phyloP scores from a whole-genome alignment of 768 basidiomycete species.

The Pluteus cervinus region DNA sequence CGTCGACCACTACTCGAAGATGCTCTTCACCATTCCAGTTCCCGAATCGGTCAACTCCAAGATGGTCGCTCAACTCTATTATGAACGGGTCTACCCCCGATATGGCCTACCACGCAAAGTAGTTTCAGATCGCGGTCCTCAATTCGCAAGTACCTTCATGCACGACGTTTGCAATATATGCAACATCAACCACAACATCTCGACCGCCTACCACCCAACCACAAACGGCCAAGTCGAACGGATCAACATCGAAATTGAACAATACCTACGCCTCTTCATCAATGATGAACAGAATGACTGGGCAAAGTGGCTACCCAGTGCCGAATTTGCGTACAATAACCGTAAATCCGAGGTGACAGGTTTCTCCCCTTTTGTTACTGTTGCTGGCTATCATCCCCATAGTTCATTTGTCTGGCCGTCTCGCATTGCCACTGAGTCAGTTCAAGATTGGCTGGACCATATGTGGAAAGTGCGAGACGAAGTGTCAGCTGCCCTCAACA shows the following conservation, averaged over 20 bases:
- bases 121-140: conserved; percentile 7
- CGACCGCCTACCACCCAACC: conserved; percentile 11
- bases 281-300: conserved; percentile 11
- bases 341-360: conserved; percentile 5
- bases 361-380: conserved; percentile 15
- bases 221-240: conserved; percentile 16
- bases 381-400: too few species aligned
- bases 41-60: conserved; percentile 18
- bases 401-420: too few species aligned
- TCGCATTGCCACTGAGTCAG: too few species aligned
- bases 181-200: conserved; percentile 10
- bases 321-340: conserved; percentile 15
- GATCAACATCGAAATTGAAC: conserved; percentile 16
- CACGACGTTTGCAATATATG: conserved; percentile 9
- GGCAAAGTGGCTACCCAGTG: conserved; percentile 5
- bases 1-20: conserved; percentile 17
- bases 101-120: conserved; percentile 6
- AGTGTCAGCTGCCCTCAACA: too few species aligned
- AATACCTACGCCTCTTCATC: conserved; percentile 13
- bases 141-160: conserved; percentile 7
- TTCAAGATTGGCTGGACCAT: too few species aligned
- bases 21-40: conserved; percentile 22
- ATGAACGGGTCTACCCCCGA: conserved; percentile 24
- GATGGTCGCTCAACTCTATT: conserved; percentile 29
- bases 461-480: too few species aligned